Base-by-base conservation (phyloP, 139 green algal species). In the Chlorokybus atmophyticus region DNA sequence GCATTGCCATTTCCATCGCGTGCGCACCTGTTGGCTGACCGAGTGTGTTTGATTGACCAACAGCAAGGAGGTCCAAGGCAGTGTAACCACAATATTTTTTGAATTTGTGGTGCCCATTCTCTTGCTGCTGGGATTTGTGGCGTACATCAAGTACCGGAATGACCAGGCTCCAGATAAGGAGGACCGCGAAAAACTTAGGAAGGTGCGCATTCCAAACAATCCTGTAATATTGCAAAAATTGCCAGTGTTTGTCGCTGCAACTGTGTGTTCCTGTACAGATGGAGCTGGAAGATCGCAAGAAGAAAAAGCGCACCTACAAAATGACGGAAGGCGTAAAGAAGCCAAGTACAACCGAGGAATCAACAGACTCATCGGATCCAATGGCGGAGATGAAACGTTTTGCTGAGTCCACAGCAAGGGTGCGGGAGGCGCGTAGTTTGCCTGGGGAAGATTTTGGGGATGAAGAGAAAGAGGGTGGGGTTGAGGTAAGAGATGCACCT, bases 281-380 rank as follows among this genome's bases (percentile, higher is more conserved):
- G 35, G 35, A 44, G 35, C 10, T 44, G 35, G 35, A 44, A 10
- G 35, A 44, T 14, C 35, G 35, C 35, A 44, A 44, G 35, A 44
- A 44, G 35, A 44, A 44, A 14, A 44, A 44, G 35, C 51, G 50
- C 29, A 55, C 52, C 42, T 41, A 62, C 1, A 41, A 31, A 23
- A 29, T 57, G 25, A 39, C 25, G 40, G 47, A 41, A 29, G 35
- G 31, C 24, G 40, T 29, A 27, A 40, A 53, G 40, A 41, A 25
- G 19, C 31, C 48, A 14, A n/a, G n/a, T n/a, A n/a, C n/a, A n/a
- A n/a, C n/a, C n/a, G n/a, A n/a, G n/a, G n/a, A n/a, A n/a, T n/a
- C n/a, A n/a, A n/a, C n/a, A n/a, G n/a, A n/a, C n/a, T n/a, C n/a
- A n/a, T n/a, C n/a, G n/a, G n/a, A n/a, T n/a, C n/a, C n/a, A n/a